Evolutionary conservation across 495 filamentous ascomycete genomes (phyloP).

Genomic region (Talaromyces nanjingensis): DNA sequence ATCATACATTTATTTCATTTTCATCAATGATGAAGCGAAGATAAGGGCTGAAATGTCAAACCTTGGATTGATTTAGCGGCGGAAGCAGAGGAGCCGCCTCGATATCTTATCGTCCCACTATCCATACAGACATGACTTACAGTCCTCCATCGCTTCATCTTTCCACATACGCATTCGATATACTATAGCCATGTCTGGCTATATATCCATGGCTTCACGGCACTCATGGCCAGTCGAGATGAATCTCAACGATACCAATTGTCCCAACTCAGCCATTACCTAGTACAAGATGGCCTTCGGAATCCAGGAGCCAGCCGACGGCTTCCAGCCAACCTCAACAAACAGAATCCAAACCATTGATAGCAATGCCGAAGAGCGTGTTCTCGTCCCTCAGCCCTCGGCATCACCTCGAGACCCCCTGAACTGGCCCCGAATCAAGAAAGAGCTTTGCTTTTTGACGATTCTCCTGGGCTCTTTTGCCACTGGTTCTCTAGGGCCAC

Average conservation of each 20-base stretch:
- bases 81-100: not conserved
- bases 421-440: conserved; percentile 24
- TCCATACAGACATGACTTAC: not conserved
- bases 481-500: not conserved
- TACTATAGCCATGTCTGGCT: not conserved
- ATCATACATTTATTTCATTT: not conserved
- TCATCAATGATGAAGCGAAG: not conserved
- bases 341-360: not conserved
- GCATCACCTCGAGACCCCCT: conserved; percentile 27
- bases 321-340: not conserved
- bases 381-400: conserved; percentile 20
- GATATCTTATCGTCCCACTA: not conserved
- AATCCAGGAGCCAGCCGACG: not conserved
- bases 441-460: conserved; percentile 25
- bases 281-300: not conserved
- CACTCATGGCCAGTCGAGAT: not conserved
- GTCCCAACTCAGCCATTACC: not conserved
- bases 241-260: not conserved
- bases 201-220: not conserved
- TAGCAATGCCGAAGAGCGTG: not conserved
- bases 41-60: not conserved
- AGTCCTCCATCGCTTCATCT: not conserved
- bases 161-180: not conserved
- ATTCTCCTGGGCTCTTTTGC: not conserved
- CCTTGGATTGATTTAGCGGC: not conserved